These are phyloP conservation scores for Alternaria dauci DNA, from an alignment of 2,329 filamentous ascomycete genomes.

Conservation along the genomic window DNA sequence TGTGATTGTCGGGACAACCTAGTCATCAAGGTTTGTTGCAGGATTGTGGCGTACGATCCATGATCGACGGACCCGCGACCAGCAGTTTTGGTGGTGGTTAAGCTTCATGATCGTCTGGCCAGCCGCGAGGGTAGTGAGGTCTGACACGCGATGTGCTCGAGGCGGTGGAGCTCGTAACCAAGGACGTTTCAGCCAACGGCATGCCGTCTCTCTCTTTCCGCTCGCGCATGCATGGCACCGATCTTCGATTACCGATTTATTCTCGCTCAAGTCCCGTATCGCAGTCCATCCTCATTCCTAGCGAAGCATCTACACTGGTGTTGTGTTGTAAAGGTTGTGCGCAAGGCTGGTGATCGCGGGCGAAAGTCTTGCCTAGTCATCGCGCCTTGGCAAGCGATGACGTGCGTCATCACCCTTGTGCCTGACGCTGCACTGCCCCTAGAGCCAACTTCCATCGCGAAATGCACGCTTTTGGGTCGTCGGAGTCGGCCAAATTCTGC, in stretches of 20 bases:
- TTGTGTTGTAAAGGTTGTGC: slow-evolving; percentile 11
- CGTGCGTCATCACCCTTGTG: slow-evolving; percentile 16
- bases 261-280: neutral
- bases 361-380: slow-evolving; percentile 23
- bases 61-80: slow-evolving; percentile 30
- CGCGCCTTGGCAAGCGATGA: slow-evolving; percentile 19
- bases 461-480: slow-evolving; percentile 1
- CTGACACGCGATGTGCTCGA: slow-evolving; percentile 47
- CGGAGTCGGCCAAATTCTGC: slow-evolving; percentile 26
- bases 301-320: slow-evolving; percentile 1
- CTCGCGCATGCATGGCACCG: slow-evolving; percentile 10
- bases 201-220: slow-evolving; percentile 9
- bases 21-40: slow-evolving; percentile 31
- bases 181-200: slow-evolving; percentile 38
- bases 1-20: slow-evolving; percentile 36
- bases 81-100: slow-evolving; percentile 24
- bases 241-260: slow-evolving; percentile 15
- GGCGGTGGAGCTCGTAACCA: slow-evolving; percentile 39
- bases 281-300: neutral
- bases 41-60: slow-evolving; percentile 24
- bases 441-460: slow-evolving; percentile 13
- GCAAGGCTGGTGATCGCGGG: slow-evolving; percentile 21
- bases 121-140: slow-evolving; percentile 37
- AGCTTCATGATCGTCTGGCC: slow-evolving; percentile 50
- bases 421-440: neutral